Evolutionary conservation across 1,284 basidiomycete genomes (phyloP).

Genomic region (Cryptococcus sp.): DNA sequence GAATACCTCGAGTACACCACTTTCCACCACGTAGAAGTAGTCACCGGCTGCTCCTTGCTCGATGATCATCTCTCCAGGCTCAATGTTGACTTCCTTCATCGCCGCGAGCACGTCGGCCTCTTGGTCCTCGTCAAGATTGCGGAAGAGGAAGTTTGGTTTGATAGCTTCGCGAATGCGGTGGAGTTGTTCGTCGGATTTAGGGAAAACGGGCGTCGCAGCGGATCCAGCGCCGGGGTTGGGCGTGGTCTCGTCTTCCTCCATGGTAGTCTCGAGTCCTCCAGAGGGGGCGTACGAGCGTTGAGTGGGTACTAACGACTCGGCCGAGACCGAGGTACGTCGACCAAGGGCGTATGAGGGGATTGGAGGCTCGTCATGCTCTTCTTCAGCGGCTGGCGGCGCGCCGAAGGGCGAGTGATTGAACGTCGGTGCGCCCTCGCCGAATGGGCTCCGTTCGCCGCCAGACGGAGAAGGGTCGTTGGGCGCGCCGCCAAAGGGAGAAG

Average conservation of each 20-base stretch:
- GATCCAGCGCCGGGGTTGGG: slow-evolving; percentile 37
- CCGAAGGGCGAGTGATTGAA: slow-evolving; percentile 46
- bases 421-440: slow-evolving; percentile 28
- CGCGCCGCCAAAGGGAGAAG: slow-evolving; percentile 33
- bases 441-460: slow-evolving; percentile 24
- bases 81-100: slow-evolving; percentile 85
- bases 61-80: slow-evolving; percentile 80
- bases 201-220: slow-evolving; percentile 63
- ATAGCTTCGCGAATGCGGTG: slow-evolving; percentile 84
- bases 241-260: slow-evolving; percentile 46
- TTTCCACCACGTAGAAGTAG: slow-evolving; percentile 96
- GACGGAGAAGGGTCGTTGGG: slow-evolving; percentile 10
- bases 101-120: slow-evolving; percentile 88
- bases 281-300: slow-evolving; percentile 48
- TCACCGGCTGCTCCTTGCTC: slow-evolving; percentile 96
- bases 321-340: slow-evolving; percentile 89
- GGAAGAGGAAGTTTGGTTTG: slow-evolving; percentile 88
- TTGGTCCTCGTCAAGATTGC: slow-evolving; percentile 95
- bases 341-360: slow-evolving; percentile 70
- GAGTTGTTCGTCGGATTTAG: slow-evolving; percentile 83
- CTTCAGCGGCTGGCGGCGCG: slow-evolving; percentile 29
- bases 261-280: slow-evolving; percentile 32
- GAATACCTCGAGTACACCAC: slow-evolving; percentile 83
- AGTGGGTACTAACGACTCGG: slow-evolving; percentile 91
- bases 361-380: slow-evolving; percentile 39